Conservation (phyloP, 2,329 filamentous ascomycete species). For the Neopestalotiopsis clavispora region DNA sequence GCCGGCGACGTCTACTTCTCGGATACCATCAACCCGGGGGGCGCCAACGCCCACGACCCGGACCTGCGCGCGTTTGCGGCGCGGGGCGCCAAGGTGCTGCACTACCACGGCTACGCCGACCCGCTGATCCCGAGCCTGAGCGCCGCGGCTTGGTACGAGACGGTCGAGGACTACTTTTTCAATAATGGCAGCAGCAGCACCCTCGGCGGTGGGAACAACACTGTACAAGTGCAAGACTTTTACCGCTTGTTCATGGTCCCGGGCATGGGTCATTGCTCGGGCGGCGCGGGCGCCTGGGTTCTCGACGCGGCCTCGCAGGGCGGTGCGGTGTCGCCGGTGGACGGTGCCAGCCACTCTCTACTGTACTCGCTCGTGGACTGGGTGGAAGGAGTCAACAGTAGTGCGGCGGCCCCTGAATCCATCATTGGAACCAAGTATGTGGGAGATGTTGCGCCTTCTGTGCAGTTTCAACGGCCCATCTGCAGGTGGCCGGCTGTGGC, state of each 20-base stretch:
- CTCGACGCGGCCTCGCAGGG: conserved; percentile 22
- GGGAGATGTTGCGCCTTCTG: conserved; percentile 39
- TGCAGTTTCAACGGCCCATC: conserved; percentile 28
- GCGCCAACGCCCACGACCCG: conserved; percentile 30
- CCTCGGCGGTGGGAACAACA: no score
- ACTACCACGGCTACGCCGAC: conserved; percentile 49
- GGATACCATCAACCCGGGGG: conserved; percentile 18
- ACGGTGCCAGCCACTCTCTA: conserved; percentile 49
- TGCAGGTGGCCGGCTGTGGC: conserved; percentile 25
- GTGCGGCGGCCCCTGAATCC: conserved; percentile 29
- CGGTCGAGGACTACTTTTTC: conserved; percentile 36
- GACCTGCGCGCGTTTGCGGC: conserved; percentile 40
- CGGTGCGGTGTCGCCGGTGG: conserved; percentile 25
- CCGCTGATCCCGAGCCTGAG: conserved; percentile 46
- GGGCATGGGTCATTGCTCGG: conserved; percentile 53
- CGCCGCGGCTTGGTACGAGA: conserved; percentile 50
- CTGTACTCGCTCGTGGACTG: conserved; percentile 53
- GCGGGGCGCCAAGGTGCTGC: conserved; percentile 48
- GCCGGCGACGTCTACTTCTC: conserved; percentile 40
- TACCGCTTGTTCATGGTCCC: conserved; percentile 48
- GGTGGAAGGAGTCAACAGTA: conserved; percentile 46
- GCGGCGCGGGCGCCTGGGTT: conserved; percentile 40
- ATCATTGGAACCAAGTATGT: conserved; percentile 43
- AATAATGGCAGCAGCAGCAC: no score
- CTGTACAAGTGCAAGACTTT: no score